Evolutionary conservation across 2,329 filamentous ascomycete genomes (phyloP), one percentile per base, ranked within the genome.

Genomic region (Graphilbum sp.): DNA sequence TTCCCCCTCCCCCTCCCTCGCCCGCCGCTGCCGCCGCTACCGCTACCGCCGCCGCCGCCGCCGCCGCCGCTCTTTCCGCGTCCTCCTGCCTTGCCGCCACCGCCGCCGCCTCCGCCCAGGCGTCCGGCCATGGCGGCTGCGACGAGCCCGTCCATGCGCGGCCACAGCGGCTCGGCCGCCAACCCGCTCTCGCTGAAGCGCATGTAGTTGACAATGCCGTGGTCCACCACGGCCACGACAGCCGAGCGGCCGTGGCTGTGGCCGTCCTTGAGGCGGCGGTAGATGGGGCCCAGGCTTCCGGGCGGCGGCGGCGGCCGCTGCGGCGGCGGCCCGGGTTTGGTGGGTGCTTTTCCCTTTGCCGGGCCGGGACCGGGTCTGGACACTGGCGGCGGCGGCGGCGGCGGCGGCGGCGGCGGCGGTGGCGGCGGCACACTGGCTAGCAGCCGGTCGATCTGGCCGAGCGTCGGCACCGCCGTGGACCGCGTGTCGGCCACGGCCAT

Each of bases 181-280:
- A 95, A 95, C 1, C 77, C 78, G 11, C 75, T 76, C 61, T 96
- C 86, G 2, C 72, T 75, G 41, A 95, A 67, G 19, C 82, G 66
- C 50, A 95, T 64, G 53, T 88, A 96, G 54, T 88, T 96, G 34
- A 87, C 79, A 18, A 96, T 68, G 0, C 90, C 90, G 45, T 85
- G 72, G 54, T 96, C 90, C 25, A 95, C 86, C 2, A 96, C 72
- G 0, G 87, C 90, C 19, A 98, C 55, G 25, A 95, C 64, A 24
- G 90, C 81, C 55, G 84, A 90, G 46, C 84, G 72, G 54, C 79
- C 76, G 2, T 17, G n/a, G 30, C 8, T 32, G 4, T 12, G 30
- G 27, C 86, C 90, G 50, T 93, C 76, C 57, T 86, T 88, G 45
- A 96, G 61, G 42, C 82, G 75, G 50, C 78, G 72, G 52, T 92